These are phyloP conservation scores for Physcomitrellopsis africana DNA, from an alignment of 225 moss, liverwort and hornwort genomes.

Conservation along the genomic window DNA sequence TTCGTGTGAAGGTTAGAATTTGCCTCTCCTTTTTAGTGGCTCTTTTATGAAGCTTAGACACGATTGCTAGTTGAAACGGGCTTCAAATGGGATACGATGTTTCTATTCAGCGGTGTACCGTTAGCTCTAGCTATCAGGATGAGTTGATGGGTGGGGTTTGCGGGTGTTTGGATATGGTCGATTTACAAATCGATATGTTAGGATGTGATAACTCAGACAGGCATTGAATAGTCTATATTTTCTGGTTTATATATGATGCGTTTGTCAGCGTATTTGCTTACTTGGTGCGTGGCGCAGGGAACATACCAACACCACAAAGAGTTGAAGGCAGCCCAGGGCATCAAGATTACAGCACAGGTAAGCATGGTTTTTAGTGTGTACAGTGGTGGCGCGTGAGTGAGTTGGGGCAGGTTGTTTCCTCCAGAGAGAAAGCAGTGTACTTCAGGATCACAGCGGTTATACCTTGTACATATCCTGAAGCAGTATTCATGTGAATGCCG, in stretches of 20 bases:
- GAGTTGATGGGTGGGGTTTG: constrained; percentile 6
- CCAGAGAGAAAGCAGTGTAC: neutral
- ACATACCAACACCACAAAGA: constrained; percentile 97
- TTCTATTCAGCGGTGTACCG: neutral
- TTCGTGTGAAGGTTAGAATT: constrained; percentile 86
- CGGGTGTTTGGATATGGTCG: constrained; percentile 10
- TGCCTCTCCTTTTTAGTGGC: constrained; percentile 20
- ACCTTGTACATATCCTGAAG: constrained; percentile 10
- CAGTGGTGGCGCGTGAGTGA: neutral
- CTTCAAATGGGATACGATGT: constrained; percentile 9
- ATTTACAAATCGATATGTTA: constrained; percentile 1
- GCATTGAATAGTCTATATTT: neutral
- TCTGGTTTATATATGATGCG: neutral
- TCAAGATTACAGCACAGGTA: constrained; percentile 97
- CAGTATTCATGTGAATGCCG: constrained; percentile 1
- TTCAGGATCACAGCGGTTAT: neutral
- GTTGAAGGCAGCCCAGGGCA: constrained; percentile 97
- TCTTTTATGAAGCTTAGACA: constrained; percentile 7
- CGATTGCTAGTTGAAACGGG: constrained; percentile 8
- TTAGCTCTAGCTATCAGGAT: neutral
- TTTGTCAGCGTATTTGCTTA: constrained; percentile 16
- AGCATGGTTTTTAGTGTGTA: constrained; percentile 1
- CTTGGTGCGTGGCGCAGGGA: constrained; percentile 62
- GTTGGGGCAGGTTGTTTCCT: neutral
- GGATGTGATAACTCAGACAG: constrained; percentile 8